These are phyloP conservation scores for Syzygium grande DNA, from an alignment of 345 rosid species.

Conservation along the genomic window DNA sequence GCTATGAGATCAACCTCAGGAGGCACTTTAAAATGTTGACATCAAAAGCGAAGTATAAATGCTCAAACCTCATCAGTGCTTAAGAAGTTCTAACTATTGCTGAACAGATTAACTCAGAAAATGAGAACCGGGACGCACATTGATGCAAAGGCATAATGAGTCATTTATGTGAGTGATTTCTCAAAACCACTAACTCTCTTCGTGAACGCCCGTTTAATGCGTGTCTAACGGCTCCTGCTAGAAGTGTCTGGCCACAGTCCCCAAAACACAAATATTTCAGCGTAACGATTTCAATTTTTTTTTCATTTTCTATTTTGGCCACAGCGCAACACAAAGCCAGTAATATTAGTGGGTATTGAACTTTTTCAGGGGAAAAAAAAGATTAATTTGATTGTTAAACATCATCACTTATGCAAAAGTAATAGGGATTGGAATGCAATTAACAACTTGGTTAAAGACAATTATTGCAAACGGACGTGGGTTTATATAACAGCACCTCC, in stretches of 20 bases:
- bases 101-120: too few relatives aligned
- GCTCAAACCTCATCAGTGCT: too few relatives aligned
- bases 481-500: not conserved
- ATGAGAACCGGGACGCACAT: too few relatives aligned
- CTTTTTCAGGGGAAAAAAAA: not conserved
- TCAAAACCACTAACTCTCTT: not conserved
- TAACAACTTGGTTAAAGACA: not conserved
- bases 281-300: not conserved
- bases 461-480: not conserved
- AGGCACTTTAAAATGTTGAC: not conserved
- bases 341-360: not conserved
- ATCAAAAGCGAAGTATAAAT: not conserved
- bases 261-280: not conserved
- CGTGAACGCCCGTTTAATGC: not conserved
- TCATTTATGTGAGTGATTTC: not conserved
- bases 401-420: not conserved
- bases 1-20: not conserved
- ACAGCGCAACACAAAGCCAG: not conserved
- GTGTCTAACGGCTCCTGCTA: not conserved
- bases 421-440: not conserved
- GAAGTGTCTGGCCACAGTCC: not conserved
- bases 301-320: not conserved
- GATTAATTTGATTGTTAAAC: not conserved
- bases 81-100: too few relatives aligned
- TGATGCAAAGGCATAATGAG: too few relatives aligned